These are phyloP conservation scores for Microcyclosporella mali DNA, from an alignment of 2,329 filamentous ascomycete genomes.

Conservation along the genomic window DNA sequence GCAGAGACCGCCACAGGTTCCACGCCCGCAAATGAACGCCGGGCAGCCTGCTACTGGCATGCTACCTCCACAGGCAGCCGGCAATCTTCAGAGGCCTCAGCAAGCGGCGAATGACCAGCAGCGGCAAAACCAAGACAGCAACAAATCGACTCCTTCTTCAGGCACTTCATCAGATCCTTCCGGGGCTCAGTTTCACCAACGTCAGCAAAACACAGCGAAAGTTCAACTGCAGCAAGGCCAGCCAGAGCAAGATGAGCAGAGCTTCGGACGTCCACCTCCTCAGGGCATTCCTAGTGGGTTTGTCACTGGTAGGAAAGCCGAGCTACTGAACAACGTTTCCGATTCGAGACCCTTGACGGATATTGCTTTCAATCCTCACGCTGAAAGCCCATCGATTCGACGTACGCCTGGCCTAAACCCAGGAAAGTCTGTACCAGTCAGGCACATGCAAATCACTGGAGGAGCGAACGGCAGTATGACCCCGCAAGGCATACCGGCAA, in stretches of 20 bases:
- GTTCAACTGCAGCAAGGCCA: constrained; percentile 4
- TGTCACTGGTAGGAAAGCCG: constrained; percentile 41
- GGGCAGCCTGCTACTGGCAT: constrained; percentile 21
- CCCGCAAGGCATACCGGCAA: constrained; percentile 9
- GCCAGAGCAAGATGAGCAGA: constrained; percentile 1
- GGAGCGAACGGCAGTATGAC: constrained; percentile 4
- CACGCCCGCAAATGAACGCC: constrained; percentile 17
- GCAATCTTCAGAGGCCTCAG: constrained; percentile 23
- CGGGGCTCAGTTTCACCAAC: constrained; percentile 24
- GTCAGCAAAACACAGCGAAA: constrained; percentile 8
- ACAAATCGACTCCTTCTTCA: constrained; percentile 29
- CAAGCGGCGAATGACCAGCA: constrained; percentile 9
- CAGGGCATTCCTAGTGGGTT: constrained; percentile 38
- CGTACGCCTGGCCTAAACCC: constrained; percentile 87
- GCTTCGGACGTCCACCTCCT: constrained; percentile 22
- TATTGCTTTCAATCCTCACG: constrained; percentile 44
- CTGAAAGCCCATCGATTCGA: constrained; percentile 66
- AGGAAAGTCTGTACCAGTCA: constrained; percentile 65
- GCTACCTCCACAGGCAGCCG: constrained; percentile 26
- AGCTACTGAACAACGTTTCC: constrained; percentile 33
- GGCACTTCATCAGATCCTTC: constrained; percentile 23
- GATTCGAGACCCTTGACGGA: constrained; percentile 22
- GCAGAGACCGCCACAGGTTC: constrained; percentile 20
- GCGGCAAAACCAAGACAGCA: constrained; percentile 17
- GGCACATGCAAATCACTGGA: constrained; percentile 28